Percentiles rank a stretch among this genome's conserved stretches.
These are phyloP conservation scores for Coemansia sp. DNA, from an alignment of 192 early-diverging fungal species.

Conservation along the genomic window DNA sequence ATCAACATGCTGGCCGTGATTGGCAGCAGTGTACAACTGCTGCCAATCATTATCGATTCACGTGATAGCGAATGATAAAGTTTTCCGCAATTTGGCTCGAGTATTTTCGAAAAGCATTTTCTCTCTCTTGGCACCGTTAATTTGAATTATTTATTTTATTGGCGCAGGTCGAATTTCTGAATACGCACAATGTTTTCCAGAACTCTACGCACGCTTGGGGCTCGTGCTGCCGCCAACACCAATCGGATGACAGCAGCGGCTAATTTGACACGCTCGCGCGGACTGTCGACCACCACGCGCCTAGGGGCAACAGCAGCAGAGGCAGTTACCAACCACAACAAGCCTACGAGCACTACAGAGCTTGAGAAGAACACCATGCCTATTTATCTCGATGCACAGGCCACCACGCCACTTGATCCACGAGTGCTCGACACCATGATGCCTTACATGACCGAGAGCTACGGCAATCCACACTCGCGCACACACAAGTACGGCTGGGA, in stretches of 20 bases:
- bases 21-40: neutral
- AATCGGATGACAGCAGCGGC: neutral
- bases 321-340: constrained; percentile 47
- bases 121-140: neutral
- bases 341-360: constrained; percentile 15
- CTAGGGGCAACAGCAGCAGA: constrained; percentile 12
- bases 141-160: constrained; percentile 2
- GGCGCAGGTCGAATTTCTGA: neutral
- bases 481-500: constrained; percentile 99
- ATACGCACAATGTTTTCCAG: constrained; percentile 21
- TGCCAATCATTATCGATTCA: neutral
- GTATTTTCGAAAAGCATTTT: neutral
- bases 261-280: constrained; percentile 3
- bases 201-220: constrained; percentile 12
- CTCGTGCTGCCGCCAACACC: constrained; percentile 15
- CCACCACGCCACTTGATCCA: constrained; percentile 91
- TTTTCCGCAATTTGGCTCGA: neutral
- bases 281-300: constrained; percentile 32
- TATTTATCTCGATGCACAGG: constrained; percentile 94
- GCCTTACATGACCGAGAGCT: constrained; percentile 87
- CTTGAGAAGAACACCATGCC: constrained; percentile 52
- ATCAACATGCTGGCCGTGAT: neutral
- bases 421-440: constrained; percentile 93
- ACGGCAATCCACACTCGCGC: constrained; percentile 96
- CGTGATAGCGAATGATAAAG: neutral